Percentiles rank a stretch among this genome's conserved stretches.
Conservation (phyloP, 2,329 filamentous ascomycete species). For the Epichloe aotearoae region DNA sequence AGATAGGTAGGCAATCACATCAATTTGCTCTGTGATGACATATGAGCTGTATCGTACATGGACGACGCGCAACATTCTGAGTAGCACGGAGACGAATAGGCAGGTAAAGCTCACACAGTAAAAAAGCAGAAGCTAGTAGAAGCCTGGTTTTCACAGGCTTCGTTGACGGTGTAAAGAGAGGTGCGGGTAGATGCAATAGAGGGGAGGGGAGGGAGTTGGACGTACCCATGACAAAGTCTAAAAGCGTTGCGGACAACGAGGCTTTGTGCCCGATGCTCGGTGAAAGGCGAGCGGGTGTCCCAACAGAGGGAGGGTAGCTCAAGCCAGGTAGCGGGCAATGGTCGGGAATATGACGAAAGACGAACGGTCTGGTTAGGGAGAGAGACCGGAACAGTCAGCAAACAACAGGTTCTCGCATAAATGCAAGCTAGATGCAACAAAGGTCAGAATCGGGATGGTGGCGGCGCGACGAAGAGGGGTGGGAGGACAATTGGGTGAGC, state of each 20-base stretch:
- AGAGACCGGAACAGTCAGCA: conserved; percentile 18
- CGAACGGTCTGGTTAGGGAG: conserved; percentile 11
- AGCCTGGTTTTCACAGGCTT: background rate
- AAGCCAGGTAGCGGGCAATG: conserved; percentile 11
- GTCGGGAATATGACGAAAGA: conserved; percentile 11
- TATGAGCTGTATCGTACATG: background rate
- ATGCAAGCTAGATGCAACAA: conserved; percentile 18
- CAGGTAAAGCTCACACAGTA: background rate
- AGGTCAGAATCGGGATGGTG: conserved; percentile 14
- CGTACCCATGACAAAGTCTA: conserved; percentile 13
- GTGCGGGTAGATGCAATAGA: conserved; percentile 5
- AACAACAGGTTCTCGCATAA: conserved; percentile 20
- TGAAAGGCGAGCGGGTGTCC: conserved; percentile 13
- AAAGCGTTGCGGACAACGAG: conserved; percentile 10
- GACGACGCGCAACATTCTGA: background rate
- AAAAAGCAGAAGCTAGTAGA: background rate
- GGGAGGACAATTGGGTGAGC: conserved; percentile 10
- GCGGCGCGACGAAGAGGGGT: conserved; percentile 9
- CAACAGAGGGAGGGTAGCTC: conserved; percentile 13
- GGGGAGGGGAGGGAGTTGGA: conserved; percentile 3
- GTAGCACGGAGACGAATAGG: background rate
- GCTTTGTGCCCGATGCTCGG: conserved; percentile 9
- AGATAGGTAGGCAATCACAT: background rate
- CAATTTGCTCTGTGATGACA: background rate
- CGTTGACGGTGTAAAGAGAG: conserved; percentile 1